Evolutionary conservation across 805 yeast species (phyloP).

Genomic region (Barnettozyma populi): DNA sequence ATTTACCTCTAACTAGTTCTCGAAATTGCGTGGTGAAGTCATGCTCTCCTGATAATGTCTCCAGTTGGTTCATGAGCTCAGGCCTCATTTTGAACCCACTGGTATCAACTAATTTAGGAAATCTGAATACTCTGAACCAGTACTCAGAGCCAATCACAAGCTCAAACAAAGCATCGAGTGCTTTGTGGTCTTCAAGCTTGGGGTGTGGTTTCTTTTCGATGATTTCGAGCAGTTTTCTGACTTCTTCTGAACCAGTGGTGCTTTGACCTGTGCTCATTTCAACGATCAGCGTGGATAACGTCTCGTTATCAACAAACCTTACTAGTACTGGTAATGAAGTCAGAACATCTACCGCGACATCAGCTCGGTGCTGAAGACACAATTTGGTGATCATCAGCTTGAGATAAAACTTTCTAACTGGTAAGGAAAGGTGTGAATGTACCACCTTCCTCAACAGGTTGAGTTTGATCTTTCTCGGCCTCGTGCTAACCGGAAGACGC

Average conservation of each 20-base stretch:
- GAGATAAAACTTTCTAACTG: slow-evolving; percentile 15
- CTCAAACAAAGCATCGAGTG: not conserved
- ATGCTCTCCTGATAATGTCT: not conserved
- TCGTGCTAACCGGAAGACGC: slow-evolving; percentile 6
- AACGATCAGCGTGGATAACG: not conserved
- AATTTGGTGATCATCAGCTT: slow-evolving; percentile 12
- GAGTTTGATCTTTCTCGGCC: slow-evolving; percentile 4
- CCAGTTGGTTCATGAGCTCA: not conserved
- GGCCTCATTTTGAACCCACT: slow-evolving; percentile 3
- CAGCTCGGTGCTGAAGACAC: slow-evolving; percentile 1
- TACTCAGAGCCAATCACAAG: slow-evolving; percentile 6
- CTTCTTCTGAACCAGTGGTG: not conserved
- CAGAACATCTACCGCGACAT: slow-evolving; percentile 7
- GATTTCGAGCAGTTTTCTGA: not conserved
- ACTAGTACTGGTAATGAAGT: not conserved
- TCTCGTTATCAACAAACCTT: not conserved
- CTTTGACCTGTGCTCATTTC: not conserved
- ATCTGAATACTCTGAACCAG: slow-evolving; percentile 15
- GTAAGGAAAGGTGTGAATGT: not conserved
- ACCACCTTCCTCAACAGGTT: slow-evolving; percentile 3
- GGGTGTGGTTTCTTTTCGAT: not conserved
- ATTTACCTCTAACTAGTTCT: not conserved
- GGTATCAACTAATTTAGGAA: not conserved
- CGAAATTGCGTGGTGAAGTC: not conserved
- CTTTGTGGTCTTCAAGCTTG: not conserved